These are phyloP conservation scores for Penicillium rolfsii DNA, from an alignment of 2,329 filamentous ascomycete genomes.

Conservation along the genomic window DNA sequence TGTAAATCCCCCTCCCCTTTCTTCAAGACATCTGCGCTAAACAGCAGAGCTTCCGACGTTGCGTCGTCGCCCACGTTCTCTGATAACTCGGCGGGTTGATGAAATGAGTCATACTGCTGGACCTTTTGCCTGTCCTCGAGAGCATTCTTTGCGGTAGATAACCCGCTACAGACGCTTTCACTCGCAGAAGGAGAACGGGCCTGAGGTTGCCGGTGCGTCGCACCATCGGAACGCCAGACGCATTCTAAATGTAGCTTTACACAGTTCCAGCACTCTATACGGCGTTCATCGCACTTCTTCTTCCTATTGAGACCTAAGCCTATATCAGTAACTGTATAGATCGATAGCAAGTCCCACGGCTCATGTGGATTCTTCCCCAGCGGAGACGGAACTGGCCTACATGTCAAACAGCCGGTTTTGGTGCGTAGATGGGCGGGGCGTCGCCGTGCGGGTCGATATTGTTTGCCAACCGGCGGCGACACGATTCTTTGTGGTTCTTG, in stretches of 20 bases:
- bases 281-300: slow-evolving; percentile 34
- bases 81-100: not conserved
- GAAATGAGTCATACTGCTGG: not conserved
- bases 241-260: slow-evolving; percentile 19
- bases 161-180: not conserved
- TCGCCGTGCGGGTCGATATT: slow-evolving; percentile 26
- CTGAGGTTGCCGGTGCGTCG: not conserved
- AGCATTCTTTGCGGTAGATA: not conserved
- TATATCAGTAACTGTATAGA: not conserved
- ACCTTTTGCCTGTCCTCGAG: not conserved
- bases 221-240: slow-evolving; percentile 7
- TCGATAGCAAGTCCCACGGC: not conserved
- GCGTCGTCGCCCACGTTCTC: not conserved
- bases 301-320: slow-evolving; percentile 27
- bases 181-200: not conserved
- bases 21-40: too few species aligned
- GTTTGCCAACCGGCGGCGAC: not conserved
- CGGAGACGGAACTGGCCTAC: slow-evolving; percentile 12
- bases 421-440: slow-evolving; percentile 32
- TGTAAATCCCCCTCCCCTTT: not conserved
- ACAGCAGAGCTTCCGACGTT: not conserved
- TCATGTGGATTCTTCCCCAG: not conserved
- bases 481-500: not conserved
- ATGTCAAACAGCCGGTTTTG: slow-evolving; percentile 35
- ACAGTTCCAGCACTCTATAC: slow-evolving; percentile 25